Base-by-base conservation (phyloP, 1,284 basidiomycete species). In the Microbotryum silenes-acaulis region DNA sequence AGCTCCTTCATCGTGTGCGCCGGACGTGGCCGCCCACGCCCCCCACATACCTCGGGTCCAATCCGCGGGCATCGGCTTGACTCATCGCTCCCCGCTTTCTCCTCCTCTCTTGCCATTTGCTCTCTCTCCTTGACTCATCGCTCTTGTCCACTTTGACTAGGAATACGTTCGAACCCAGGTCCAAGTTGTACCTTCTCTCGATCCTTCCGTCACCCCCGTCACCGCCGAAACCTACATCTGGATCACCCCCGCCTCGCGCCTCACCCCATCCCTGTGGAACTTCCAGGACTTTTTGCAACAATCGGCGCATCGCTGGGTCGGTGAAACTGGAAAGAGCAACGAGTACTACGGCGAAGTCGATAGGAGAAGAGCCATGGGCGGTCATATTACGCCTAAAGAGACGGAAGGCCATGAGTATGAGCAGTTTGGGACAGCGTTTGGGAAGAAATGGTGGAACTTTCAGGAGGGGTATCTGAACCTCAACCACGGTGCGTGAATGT, bases 181-280 rank as follows among this genome's bases (percentile, higher is more conserved):
- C 4, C 66, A 74, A 0, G 82, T 86, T 4, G 76, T 66, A 83
- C 80, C 8, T 76, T 86, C 70, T 4, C 70, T 42, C 67, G 2
- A 37, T 21, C 65, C 77, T 16, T 45, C 45, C 31, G 61, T 6
- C 31, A 10, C 20, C 3, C 31, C 60, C 1, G 69, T 83, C 1
- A 70, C 77, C 12, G 85, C 81, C 0, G 79, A 86, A 65, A 85
- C 85, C 1, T 93, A 93, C 73, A 79, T 90, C 33, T 92, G 85
- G 82, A 73, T 70, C n/a, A 74, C 71, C 3, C 73, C 80, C 0
- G 67, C 74, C 0, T 65, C 75, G 2, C 64, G 66, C 16, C 77
- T 93, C 12, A 78, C 83, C 46, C 78, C 82, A 0, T 77, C 79
- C 23, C 75, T 88, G 2, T 94, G 91, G 91, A 82, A 82, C 20